Percentiles rank a stretch among this genome's conserved stretches.
phyloP scores from a whole-genome alignment of 2,329 filamentous ascomycete species.

The Endoconidiophora laricicola region DNA sequence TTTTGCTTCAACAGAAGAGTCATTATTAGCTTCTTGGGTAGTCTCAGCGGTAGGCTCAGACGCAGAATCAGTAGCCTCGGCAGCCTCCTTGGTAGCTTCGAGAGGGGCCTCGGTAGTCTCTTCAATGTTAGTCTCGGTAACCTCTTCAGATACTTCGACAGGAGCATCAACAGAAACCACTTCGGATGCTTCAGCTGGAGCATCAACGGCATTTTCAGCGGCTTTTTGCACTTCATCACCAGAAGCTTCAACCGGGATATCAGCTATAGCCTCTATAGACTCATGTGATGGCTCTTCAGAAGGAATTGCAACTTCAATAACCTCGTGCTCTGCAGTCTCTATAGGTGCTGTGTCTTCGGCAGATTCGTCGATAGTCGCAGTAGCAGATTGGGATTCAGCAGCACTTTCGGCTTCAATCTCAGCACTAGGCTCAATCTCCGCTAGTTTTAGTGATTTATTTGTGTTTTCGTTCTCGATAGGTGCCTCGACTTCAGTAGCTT shows the following conservation, averaged over 20 bases:
- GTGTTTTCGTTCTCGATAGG: constrained; percentile 1
- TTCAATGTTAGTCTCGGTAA: constrained; percentile 9
- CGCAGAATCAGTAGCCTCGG: constrained; percentile 9
- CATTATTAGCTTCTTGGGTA: constrained; percentile 2
- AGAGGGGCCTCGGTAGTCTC: neutral
- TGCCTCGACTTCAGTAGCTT: constrained; percentile 4
- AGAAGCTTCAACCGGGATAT: neutral
- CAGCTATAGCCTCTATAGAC: neutral
- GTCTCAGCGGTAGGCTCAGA: constrained; percentile 15
- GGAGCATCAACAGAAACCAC: neutral
- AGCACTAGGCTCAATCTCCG: neutral
- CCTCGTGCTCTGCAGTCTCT: constrained; percentile 18
- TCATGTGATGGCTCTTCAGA: constrained; percentile 16
- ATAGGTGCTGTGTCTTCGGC: neutral
- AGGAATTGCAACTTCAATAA: constrained; percentile 19
- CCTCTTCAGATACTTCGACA: constrained; percentile 8
- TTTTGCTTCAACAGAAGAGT: neutral
- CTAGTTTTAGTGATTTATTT: neutral
- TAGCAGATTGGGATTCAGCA: neutral
- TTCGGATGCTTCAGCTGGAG: constrained; percentile 9
- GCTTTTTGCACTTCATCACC: neutral
- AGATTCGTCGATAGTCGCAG: constrained; percentile 1
- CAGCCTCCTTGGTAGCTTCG: constrained; percentile 9
- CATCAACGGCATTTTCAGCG: neutral
- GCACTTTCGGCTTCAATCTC: constrained; percentile 2